These are phyloP conservation scores for Helminthosporium solani DNA, from an alignment of 2,329 filamentous ascomycete genomes.

Conservation along the genomic window DNA sequence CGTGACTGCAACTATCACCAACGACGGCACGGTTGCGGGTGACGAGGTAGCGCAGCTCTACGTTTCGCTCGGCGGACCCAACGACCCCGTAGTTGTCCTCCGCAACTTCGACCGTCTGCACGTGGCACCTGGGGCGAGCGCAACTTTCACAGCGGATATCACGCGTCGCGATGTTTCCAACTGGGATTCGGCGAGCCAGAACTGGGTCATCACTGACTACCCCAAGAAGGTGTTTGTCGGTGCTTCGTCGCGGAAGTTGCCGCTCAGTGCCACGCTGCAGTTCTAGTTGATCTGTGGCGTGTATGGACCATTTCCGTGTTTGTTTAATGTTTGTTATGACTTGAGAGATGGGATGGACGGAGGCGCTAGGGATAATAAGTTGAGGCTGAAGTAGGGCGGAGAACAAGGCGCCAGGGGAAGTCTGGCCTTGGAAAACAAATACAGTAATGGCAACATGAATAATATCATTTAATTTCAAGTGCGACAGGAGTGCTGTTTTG, in stretches of 20 bases:
- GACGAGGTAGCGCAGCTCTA: constrained; percentile 77
- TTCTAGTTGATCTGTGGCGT: constrained; percentile 16
- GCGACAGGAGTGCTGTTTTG: too few relatives aligned
- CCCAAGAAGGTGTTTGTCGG: constrained; percentile 63
- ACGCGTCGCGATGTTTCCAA: constrained; percentile 82
- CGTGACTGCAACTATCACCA: constrained; percentile 67
- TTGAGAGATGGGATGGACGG: background rate
- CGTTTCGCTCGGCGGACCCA: constrained; percentile 74
- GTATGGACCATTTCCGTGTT: background rate
- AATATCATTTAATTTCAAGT: too few relatives aligned
- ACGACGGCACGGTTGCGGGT: constrained; percentile 65
- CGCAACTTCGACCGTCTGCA: constrained; percentile 78
- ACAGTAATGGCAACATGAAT: too few relatives aligned
- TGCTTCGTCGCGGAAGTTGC: constrained; percentile 58
- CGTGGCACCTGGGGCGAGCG: constrained; percentile 68
- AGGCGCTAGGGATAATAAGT: background rate
- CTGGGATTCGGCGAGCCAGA: constrained; percentile 77
- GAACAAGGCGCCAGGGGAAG: too few relatives aligned
- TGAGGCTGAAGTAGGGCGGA: too few relatives aligned
- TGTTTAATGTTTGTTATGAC: constrained; percentile 5
- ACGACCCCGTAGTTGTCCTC: constrained; percentile 66
- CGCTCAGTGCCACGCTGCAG: constrained; percentile 43
- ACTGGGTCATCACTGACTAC: constrained; percentile 70
- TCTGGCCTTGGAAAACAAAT: too few relatives aligned
- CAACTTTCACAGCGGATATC: constrained; percentile 66